Percentiles rank a stretch among this genome's conserved stretches.
Evolutionary conservation across 805 yeast genomes (phyloP).

Genomic region (Blastobotrys mokoenaii): DNA sequence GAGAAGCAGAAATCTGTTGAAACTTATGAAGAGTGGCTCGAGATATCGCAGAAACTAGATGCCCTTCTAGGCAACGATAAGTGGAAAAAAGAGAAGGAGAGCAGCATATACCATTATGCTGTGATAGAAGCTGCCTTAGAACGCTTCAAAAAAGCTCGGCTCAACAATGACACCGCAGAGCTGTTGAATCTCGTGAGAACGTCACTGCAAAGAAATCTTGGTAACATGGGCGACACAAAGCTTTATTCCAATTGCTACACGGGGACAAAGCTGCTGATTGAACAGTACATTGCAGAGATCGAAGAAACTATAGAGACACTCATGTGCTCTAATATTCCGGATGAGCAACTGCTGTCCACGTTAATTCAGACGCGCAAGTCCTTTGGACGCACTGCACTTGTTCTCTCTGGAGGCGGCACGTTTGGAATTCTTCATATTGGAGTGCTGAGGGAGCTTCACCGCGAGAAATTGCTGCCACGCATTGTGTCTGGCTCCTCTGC

Average conservation of each 20-base stretch:
- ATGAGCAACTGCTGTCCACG: constrained; percentile 63
- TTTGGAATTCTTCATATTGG: constrained; percentile 92
- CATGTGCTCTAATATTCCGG: constrained; percentile 39
- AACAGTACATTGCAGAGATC: constrained; percentile 77
- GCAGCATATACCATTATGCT: constrained; percentile 76
- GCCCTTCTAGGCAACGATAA: constrained; percentile 48
- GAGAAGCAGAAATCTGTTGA: constrained; percentile 15
- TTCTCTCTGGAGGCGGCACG: constrained; percentile 94
- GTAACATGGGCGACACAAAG: constrained; percentile 75
- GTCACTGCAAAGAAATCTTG: constrained; percentile 75
- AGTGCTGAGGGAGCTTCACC: constrained; percentile 70
- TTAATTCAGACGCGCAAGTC: constrained; percentile 81
- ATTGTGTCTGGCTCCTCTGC: constrained; percentile 93
- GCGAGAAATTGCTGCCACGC: constrained; percentile 68
- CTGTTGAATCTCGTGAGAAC: constrained; percentile 73
- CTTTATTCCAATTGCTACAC: constrained; percentile 70
- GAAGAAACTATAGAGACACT: constrained; percentile 37
- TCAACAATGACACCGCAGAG: constrained; percentile 45
- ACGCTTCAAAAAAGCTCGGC: constrained; percentile 54
- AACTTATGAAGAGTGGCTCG: constrained; percentile 53
- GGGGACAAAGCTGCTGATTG: constrained; percentile 80
- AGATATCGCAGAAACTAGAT: constrained; percentile 56
- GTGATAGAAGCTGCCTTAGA: constrained; percentile 44
- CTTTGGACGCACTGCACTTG: constrained; percentile 88
- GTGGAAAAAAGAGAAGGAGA: constrained; percentile 68